A percentile compares a stretch with the other conserved stretches of the same genome.
These are phyloP conservation scores for Backusella mclennaniae DNA, from an alignment of 192 early-diverging fungal species.

Conservation along the genomic window DNA sequence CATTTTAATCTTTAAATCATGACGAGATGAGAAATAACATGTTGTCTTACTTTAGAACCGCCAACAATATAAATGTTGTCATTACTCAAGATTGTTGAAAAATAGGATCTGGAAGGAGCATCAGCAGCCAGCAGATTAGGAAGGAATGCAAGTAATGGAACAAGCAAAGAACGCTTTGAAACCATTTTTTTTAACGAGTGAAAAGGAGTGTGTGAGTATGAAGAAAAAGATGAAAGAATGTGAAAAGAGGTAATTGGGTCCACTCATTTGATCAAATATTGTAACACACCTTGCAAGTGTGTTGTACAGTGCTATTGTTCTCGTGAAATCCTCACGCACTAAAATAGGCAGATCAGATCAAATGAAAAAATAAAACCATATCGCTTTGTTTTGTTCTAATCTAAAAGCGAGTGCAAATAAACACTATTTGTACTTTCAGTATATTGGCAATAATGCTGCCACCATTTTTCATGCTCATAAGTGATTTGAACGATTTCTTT, in stretches of 20 bases:
- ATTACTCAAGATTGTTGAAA: neutral
- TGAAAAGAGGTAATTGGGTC: neutral
- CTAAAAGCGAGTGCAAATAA: neutral
- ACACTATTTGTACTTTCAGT: neutral
- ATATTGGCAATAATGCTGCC: neutral
- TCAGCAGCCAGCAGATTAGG: neutral
- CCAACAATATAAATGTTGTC: neutral
- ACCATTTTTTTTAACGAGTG: neutral
- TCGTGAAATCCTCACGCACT: slow-evolving; percentile 2
- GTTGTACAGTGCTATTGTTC: neutral
- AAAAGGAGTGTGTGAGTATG: neutral
- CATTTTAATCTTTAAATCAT: neutral
- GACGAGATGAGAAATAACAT: neutral
- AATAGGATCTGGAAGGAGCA: neutral
- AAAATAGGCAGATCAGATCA: neutral
- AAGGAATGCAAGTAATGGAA: slow-evolving; percentile 1
- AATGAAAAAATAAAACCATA: neutral
- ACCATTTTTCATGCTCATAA: neutral
- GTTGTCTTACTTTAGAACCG: neutral
- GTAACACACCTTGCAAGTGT: neutral
- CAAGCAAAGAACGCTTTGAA: neutral
- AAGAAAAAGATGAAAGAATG: neutral
- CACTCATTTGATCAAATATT: slow-evolving; percentile 5
- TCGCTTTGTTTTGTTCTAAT: neutral
- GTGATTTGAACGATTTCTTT: no score